phyloP scores from a whole-genome alignment of 345 rosid species.

The Anastatica hierochuntica region DNA sequence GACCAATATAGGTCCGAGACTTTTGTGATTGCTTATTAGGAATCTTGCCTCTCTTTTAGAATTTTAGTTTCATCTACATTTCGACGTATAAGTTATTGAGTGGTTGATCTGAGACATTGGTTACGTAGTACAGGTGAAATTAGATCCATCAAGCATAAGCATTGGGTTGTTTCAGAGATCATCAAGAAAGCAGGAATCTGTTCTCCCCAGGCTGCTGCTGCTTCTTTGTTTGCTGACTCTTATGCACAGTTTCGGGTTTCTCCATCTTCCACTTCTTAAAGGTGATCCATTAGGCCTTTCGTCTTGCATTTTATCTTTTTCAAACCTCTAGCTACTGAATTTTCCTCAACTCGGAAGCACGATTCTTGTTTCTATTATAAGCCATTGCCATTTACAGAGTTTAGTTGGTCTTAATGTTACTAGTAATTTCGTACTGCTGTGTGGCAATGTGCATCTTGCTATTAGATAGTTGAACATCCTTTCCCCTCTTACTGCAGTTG shows the following conservation, averaged over 20 bases:
- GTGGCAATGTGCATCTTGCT: not conserved
- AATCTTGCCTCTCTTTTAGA: too few relatives aligned
- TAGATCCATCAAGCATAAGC: too few relatives aligned
- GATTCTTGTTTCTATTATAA: not conserved
- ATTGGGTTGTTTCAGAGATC: too few relatives aligned
- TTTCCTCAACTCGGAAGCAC: too few relatives aligned
- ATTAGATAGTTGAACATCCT: not conserved
- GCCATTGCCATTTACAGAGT: not conserved
- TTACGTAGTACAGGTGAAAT: too few relatives aligned
- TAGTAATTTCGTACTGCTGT: not conserved
- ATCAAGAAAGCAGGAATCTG: too few relatives aligned
- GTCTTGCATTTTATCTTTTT: not conserved
- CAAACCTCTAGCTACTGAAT: not conserved
- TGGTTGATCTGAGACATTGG: too few relatives aligned
- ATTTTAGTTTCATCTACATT: too few relatives aligned
- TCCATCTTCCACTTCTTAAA: conserved; percentile 27
- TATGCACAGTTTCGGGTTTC: not conserved
- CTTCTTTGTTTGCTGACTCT: not conserved
- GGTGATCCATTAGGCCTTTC: conserved; percentile 5
- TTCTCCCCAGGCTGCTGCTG: not conserved
- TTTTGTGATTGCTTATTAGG: too few relatives aligned
- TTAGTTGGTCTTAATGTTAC: too few relatives aligned
- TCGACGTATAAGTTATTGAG: too few relatives aligned
- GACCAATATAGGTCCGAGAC: too few relatives aligned
- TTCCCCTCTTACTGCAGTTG: conserved; percentile 7